Evolutionary conservation across 805 yeast species (phyloP).

Genomic region (Suhomyces prunicola): DNA sequence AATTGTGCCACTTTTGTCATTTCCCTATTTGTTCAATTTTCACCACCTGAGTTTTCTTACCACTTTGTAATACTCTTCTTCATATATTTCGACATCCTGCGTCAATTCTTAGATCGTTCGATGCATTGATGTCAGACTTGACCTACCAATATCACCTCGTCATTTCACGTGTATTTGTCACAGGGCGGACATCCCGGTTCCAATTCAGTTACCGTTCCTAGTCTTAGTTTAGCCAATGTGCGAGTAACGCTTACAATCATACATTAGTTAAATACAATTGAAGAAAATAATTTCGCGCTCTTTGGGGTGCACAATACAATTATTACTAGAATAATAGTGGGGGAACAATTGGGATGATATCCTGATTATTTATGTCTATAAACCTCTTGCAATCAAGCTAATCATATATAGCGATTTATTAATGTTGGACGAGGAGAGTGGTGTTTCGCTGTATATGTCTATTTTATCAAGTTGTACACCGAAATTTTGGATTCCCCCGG

Average conservation of each 20-base stretch:
- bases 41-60: background rate
- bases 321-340: background rate
- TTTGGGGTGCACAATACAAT: background rate
- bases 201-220: background rate
- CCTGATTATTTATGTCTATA: background rate
- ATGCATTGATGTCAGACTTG: background rate
- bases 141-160: background rate
- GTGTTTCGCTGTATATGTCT: background rate
- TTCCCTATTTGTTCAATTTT: background rate
- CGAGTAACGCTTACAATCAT: background rate
- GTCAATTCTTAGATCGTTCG: background rate
- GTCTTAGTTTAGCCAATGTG: background rate
- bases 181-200: background rate
- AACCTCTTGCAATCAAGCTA: background rate
- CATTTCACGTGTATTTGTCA: background rate
- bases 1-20: background rate
- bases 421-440: background rate
- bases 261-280: background rate
- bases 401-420: background rate
- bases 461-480: slow-evolving; percentile 5
- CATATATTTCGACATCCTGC: background rate
- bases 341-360: background rate
- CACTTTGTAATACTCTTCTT: background rate
- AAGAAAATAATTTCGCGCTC: background rate
- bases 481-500: slow-evolving; percentile 4